Evolutionary conservation across 345 rosid species (phyloP), one percentile per base, ranked within the genome.

Genomic region (Arabis hirsuta): DNA sequence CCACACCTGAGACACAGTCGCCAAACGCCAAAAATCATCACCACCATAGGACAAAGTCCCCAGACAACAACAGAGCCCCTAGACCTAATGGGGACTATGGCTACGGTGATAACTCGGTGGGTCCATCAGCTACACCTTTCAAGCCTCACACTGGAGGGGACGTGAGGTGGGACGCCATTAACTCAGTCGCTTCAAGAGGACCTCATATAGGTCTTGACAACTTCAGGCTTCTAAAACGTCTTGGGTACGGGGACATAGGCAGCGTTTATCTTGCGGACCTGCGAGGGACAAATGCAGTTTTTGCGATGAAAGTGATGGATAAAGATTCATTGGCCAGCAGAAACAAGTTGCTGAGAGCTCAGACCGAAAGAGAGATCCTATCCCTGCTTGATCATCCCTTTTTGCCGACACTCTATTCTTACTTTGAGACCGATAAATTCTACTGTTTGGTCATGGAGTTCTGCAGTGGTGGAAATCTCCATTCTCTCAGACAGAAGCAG

Each of bases 111-210:
- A 87, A 86, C 85, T 47, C 76, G 58, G 91, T 84, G 55, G 82
- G 82, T 80, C 63, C 69, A 29, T 71, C 76, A 58, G 44, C 84
- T 14, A 71, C 66, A 26, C 85, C 86, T 7, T 78, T 84, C 26
- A 88, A 80, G 82, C 98, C 98, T 44, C 98, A 92, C 73, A 90
- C 98, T 0, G 98, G 97, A 12, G 97, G 97, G 9, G 97, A 92
- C 27, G 81, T 78, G 22, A 76, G 91, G 64, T 92, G 97, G 98
- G 97, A 92, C 42, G 96, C 97, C 56, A 80, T 92, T 51, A 87
- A 88, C 61, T 36, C 67, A n/a, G 72, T 81, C 45, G 57, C 31
- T 60, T 56, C 86, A 9, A 86, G 71, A 80, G 85, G 87, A 0
- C 36, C 77, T 27, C 78, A 82, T 39, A 83, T 92, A 27, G 90